Percentiles rank a stretch among this genome's conserved stretches.
phyloP scores from a whole-genome alignment of 805 yeast genomes.

The Kodamaea neixiangensis region DNA sequence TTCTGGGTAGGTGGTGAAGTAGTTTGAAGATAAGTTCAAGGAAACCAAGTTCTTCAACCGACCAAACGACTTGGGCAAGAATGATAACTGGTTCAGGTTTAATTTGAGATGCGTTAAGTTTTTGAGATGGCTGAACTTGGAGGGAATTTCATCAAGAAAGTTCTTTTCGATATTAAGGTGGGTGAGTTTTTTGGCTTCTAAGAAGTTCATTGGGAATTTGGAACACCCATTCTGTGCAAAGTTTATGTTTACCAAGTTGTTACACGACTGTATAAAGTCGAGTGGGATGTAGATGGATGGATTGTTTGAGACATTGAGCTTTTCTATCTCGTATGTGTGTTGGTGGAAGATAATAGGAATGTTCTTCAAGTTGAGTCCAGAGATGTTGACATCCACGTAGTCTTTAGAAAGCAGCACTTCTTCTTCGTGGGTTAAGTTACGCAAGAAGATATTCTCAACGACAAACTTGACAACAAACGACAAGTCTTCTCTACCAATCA shows the following conservation, averaged over 20 bases:
- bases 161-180: slow-evolving; percentile 77
- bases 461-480: slow-evolving; percentile 81
- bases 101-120: slow-evolving; percentile 61
- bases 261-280: slow-evolving; percentile 83
- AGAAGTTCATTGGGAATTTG: slow-evolving; percentile 70
- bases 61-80: slow-evolving; percentile 62
- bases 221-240: slow-evolving; percentile 75
- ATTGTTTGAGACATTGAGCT: slow-evolving; percentile 80
- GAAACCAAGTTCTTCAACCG: slow-evolving; percentile 54
- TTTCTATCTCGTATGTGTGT: slow-evolving; percentile 77
- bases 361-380: slow-evolving; percentile 73
- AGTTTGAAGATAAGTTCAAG: slow-evolving; percentile 80
- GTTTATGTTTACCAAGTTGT: slow-evolving; percentile 64
- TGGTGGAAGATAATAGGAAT: slow-evolving; percentile 83
- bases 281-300: slow-evolving; percentile 82
- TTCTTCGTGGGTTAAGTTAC: slow-evolving; percentile 65
- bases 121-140: slow-evolving; percentile 52
- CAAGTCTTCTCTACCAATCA: slow-evolving; percentile 81
- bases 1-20: slow-evolving; percentile 61
- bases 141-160: slow-evolving; percentile 64
- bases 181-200: slow-evolving; percentile 66
- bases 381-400: slow-evolving; percentile 71
- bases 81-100: slow-evolving; percentile 71
- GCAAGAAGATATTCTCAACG: slow-evolving; percentile 60
- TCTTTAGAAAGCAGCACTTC: slow-evolving; percentile 66